These are phyloP conservation scores for Trypanosoma melophagium DNA, from an alignment of 208 protist genomes.

Conservation along the genomic window DNA sequence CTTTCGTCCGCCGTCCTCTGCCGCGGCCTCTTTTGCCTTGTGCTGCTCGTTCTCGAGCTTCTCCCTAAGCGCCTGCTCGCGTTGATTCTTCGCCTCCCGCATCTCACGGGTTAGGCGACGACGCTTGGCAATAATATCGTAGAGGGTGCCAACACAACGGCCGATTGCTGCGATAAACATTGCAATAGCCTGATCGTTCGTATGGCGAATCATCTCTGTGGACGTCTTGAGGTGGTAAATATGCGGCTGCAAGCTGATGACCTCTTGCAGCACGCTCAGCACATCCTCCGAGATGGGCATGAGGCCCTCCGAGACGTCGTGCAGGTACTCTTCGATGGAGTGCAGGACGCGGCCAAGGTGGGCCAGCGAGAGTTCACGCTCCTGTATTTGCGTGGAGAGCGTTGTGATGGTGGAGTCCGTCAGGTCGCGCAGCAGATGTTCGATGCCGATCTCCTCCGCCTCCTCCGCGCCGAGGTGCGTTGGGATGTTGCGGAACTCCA, in stretches of 20 bases:
- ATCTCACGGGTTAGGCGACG: constrained; percentile 78
- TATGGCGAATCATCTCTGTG: constrained; percentile 84
- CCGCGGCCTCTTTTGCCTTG: constrained; percentile 30
- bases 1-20: constrained; percentile 63
- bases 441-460: constrained; percentile 99
- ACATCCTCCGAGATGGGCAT: constrained; percentile 87
- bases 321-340: constrained; percentile 92
- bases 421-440: constrained; percentile 99
- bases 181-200: constrained; percentile 82
- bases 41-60: constrained; percentile 45
- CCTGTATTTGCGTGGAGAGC: constrained; percentile 93
- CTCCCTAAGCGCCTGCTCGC: constrained; percentile 55
- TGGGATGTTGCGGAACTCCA: constrained; percentile 90
- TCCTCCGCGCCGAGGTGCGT: constrained; percentile 96
- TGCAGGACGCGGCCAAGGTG: constrained; percentile 88
- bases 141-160: constrained; percentile 76
- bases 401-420: constrained; percentile 96
- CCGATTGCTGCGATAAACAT: constrained; percentile 84
- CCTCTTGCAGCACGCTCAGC: constrained; percentile 85
- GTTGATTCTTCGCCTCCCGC: constrained; percentile 55
- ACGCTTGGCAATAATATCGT: constrained; percentile 86
- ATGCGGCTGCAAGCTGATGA: constrained; percentile 85
- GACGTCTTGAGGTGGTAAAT: constrained; percentile 83
- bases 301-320: constrained; percentile 65
- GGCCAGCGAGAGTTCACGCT: constrained; percentile 93